phyloP scores from a whole-genome alignment of 164 flowering plant species.

The Annona squamosa region DNA sequence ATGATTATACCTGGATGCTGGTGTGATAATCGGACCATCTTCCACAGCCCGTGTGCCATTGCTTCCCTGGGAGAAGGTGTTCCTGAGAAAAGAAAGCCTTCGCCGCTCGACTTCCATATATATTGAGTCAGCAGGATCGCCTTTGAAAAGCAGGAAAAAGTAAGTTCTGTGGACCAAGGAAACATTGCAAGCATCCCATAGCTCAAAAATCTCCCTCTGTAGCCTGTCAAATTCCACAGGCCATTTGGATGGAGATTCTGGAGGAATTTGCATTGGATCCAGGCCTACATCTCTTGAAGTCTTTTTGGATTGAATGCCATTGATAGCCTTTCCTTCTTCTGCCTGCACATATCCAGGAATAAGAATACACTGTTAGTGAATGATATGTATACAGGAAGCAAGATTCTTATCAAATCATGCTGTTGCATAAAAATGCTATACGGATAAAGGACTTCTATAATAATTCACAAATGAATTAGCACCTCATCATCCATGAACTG shows the following conservation, averaged over 20 bases:
- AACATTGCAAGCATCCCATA: slow-evolving; percentile 72
- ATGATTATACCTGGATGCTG: slow-evolving; percentile 49
- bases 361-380: background rate
- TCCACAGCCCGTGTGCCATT: slow-evolving; percentile 8
- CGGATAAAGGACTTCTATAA: background rate
- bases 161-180: slow-evolving; percentile 75
- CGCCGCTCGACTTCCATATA: slow-evolving; percentile 90
- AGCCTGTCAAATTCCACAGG: slow-evolving; percentile 43
- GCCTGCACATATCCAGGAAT: slow-evolving; percentile 29
- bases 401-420: background rate
- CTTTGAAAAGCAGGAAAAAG: slow-evolving; percentile 82
- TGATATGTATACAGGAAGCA: background rate
- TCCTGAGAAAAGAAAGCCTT: slow-evolving; percentile 61
- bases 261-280: slow-evolving; percentile 45
- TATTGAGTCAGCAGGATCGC: slow-evolving; percentile 66
- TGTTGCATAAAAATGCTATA: background rate
- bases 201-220: slow-evolving; percentile 58
- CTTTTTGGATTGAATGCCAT: slow-evolving; percentile 15
- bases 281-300: slow-evolving; percentile 44
- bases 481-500: slow-evolving; percentile 57
- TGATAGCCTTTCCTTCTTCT: slow-evolving; percentile 17
- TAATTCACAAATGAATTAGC: slow-evolving; percentile 1
- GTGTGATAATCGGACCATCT: slow-evolving; percentile 28
- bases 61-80: slow-evolving; percentile 33
- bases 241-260: slow-evolving; percentile 33